These are phyloP conservation scores for Aspergillus incahuasiensis DNA, from an alignment of 495 filamentous ascomycete species.

Conservation along the genomic window DNA sequence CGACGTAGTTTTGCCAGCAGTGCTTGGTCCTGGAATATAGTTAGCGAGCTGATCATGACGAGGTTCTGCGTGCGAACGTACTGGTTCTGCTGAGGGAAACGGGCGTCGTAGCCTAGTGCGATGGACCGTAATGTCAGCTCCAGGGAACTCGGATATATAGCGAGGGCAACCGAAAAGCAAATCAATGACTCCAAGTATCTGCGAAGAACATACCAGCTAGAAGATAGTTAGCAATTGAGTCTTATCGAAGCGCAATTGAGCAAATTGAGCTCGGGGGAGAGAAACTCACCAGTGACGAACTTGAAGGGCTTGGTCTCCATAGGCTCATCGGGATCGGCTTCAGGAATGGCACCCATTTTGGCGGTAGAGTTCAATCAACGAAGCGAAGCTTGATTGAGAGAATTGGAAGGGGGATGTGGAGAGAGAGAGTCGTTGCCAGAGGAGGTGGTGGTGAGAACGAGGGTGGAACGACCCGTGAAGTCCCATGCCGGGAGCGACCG, in stretches of 20 bases:
- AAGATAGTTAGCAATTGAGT: constrained; percentile 44
- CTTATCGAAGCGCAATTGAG: constrained; percentile 23
- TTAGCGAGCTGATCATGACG: background rate
- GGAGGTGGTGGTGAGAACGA: constrained; percentile 15
- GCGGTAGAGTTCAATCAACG: constrained; percentile 12
- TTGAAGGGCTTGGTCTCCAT: constrained; percentile 98
- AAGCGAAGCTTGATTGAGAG: constrained; percentile 22
- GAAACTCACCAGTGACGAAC: constrained; percentile 91
- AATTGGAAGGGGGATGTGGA: constrained; percentile 18
- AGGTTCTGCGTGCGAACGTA: constrained; percentile 27
- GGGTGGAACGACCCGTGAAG: constrained; percentile 32
- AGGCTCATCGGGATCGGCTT: constrained; percentile 88
- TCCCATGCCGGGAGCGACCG: constrained; percentile 35
- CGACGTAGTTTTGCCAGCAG: constrained; percentile 99
- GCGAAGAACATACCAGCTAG: constrained; percentile 41
- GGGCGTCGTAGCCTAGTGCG: constrained; percentile 88
- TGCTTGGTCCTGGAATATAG: constrained; percentile 58
- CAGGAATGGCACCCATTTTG: constrained; percentile 50
- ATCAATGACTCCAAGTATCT: constrained; percentile 16
- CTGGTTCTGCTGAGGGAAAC: constrained; percentile 98
- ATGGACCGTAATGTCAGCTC: constrained; percentile 14
- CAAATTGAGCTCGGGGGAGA: constrained; percentile 20
- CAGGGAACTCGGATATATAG: constrained; percentile 15
- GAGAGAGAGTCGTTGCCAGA: constrained; percentile 28
- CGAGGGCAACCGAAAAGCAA: constrained; percentile 10